Evolutionary conservation across 805 yeast species (phyloP).

Genomic region (Ascoidea rubescens): DNA sequence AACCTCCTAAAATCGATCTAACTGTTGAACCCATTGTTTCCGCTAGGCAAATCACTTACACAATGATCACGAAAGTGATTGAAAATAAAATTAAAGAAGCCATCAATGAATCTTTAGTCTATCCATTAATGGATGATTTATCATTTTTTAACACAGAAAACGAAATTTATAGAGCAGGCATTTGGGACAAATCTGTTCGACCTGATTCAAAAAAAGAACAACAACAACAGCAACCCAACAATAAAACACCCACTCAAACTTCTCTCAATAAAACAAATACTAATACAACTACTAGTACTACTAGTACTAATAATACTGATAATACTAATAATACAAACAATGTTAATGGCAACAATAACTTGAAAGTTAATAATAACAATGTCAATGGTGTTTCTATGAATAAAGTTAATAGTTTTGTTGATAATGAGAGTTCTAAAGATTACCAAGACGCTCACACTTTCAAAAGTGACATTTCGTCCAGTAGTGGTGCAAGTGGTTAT

Average conservation of each 20-base stretch:
- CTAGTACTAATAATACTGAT: too few species aligned
- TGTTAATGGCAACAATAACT: not conserved
- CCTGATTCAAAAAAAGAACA: conserved; percentile 3
- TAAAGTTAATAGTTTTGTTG: not conserved
- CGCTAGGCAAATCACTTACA: conserved; percentile 65
- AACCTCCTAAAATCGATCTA: conserved; percentile 63
- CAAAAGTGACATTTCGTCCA: not conserved
- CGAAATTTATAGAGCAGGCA: conserved; percentile 82
- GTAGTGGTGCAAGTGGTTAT: not conserved
- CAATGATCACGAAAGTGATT: conserved; percentile 66
- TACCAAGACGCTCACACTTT: not conserved
- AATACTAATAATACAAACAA: too few species aligned
- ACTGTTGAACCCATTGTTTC: conserved; percentile 86
- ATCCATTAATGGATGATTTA: conserved; percentile 83
- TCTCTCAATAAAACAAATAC: not conserved
- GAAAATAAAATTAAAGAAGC: conserved; percentile 70
- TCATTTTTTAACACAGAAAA: conserved; percentile 49
- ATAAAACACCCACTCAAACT: not conserved
- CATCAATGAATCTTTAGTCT: conserved; percentile 63
- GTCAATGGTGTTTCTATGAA: conserved; percentile 1
- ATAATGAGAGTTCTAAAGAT: not conserved
- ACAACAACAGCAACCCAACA: not conserved
- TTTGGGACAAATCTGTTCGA: conserved; percentile 52
- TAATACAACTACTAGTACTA: not conserved
- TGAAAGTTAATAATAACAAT: conserved; percentile 3